These are phyloP conservation scores for Xylariaceae sp. DNA, from an alignment of 2,329 filamentous ascomycete genomes.

Conservation along the genomic window DNA sequence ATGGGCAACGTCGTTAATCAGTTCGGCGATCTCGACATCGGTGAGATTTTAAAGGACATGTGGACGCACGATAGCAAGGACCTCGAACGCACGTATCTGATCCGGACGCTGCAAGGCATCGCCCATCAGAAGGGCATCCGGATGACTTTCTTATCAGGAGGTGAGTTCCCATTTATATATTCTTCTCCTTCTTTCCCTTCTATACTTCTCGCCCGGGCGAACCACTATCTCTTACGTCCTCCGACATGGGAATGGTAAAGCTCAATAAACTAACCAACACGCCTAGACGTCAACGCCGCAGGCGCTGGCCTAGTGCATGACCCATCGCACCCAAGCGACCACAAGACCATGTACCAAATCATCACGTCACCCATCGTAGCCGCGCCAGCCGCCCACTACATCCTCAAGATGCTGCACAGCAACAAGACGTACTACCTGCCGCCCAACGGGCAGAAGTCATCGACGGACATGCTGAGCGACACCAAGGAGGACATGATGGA, in stretches of 20 bases:
- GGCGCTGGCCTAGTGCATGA: slow-evolving; percentile 95
- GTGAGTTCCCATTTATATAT: slow-evolving; percentile 49
- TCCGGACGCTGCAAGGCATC: slow-evolving; percentile 94
- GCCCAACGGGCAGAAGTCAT: slow-evolving; percentile 80
- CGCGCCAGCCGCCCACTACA: slow-evolving; percentile 81
- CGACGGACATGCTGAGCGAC: slow-evolving; percentile 72
- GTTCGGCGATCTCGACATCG: slow-evolving; percentile 93
- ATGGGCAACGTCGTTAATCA: slow-evolving; percentile 97
- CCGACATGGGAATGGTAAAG: neutral
- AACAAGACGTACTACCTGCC: slow-evolving; percentile 93
- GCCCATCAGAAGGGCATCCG: slow-evolving; percentile 92
- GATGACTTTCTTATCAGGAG: slow-evolving; percentile 96
- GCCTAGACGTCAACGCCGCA: slow-evolving; percentile 79
- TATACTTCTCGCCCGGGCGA: too few relatives aligned
- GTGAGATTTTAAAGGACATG: slow-evolving; percentile 93
- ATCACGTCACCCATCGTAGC: slow-evolving; percentile 94
- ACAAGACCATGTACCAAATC: slow-evolving; percentile 99
- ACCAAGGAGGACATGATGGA: slow-evolving; percentile 99
- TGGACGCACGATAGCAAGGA: slow-evolving; percentile 99
- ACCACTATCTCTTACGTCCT: neutral
- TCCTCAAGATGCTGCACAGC: slow-evolving; percentile 94
- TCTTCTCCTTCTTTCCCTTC: neutral
- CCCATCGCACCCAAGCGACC: slow-evolving; percentile 85
- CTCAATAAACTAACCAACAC: neutral
- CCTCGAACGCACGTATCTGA: slow-evolving; percentile 93